Evolutionary conservation across 2,329 filamentous ascomycete species (phyloP), one percentile per base, ranked within the genome.

Genomic region (Botrytis tulipae): DNA sequence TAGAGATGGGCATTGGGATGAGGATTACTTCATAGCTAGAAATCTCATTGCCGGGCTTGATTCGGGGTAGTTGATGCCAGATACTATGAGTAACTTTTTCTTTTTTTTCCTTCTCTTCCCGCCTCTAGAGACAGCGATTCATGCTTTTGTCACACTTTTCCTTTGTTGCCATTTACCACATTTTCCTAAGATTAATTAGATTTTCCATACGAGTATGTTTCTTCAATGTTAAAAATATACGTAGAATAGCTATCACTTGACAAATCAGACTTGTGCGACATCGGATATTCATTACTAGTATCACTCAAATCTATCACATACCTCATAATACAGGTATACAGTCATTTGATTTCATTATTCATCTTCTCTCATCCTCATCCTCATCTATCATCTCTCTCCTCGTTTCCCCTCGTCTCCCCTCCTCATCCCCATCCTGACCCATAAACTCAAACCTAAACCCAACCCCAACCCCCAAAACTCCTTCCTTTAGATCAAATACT

Each of bases 191-290:
- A 9, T 10, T 40, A 2, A 10, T 16, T 32, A 6, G n/a, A 18
- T 32, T 18, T 29, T 18, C 14, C 25, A 54, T 51, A n/a, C n/a
- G n/a, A n/a, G n/a, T n/a, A 51, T 54, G 48, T 54, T 54, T n/a
- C 12, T n/a, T n/a, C 12, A 3, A n/a, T 8, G 0, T 25, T 14
- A 16, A 7, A n/a, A 20, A 54, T 5, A 16, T 14, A 16, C 5
- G 12, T 54, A 14, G 48, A 51, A 16, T n/a, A 14, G 25, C 48
- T 54, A 5, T n/a, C 9, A 7, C 12, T n/a, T 51, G 25, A n/a
- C 48, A 7, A 51, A 14, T 51, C 25, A 16, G 5, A 54, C 9
- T 48, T 4, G 9, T 48, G 8, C 8, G 20, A 4, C 10, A 1
- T 48, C 20, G 46, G 20, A 25, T 25, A 22, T 4, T 10, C 8